Conservation (phyloP, 306 rosid genomes). For the Herpetospermum pedunculosum region DNA sequence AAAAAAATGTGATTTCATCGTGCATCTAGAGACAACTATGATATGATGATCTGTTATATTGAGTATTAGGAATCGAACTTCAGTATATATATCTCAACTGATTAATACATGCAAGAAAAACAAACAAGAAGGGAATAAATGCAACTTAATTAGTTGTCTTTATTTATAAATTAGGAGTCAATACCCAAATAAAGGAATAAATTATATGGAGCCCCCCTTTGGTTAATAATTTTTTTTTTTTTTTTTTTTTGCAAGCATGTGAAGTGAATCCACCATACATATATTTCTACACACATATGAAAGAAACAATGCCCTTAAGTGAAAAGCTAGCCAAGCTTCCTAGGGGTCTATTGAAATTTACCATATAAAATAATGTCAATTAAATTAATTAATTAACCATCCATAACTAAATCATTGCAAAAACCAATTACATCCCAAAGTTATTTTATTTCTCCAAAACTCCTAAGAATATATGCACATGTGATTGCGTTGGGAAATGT, state of each 20-base stretch:
- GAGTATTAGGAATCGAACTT: too few species aligned
- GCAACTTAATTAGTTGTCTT: too few species aligned
- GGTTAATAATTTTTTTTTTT: background rate
- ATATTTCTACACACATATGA: background rate
- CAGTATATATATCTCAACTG: too few species aligned
- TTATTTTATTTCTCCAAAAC: background rate
- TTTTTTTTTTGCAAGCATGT: background rate
- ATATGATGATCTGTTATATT: too few species aligned
- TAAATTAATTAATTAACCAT: background rate
- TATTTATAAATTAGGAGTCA: too few species aligned
- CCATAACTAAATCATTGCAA: background rate
- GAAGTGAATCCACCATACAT: background rate
- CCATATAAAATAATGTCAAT: background rate
- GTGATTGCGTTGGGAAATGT: slow-evolving; percentile 10
- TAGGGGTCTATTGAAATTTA: background rate
- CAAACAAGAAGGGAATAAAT: too few species aligned
- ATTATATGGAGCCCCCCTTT: background rate
- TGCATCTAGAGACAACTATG: too few species aligned
- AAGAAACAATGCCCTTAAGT: background rate
- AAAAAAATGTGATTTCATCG: too few species aligned
- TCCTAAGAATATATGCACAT: slow-evolving; percentile 6
- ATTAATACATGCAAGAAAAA: too few species aligned
- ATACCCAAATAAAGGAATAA: background rate
- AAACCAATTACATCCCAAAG: background rate
- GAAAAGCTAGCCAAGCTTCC: background rate